Evolutionary conservation across 148 eudicot genomes (phyloP).

Genomic region (Diospyros kaki): DNA sequence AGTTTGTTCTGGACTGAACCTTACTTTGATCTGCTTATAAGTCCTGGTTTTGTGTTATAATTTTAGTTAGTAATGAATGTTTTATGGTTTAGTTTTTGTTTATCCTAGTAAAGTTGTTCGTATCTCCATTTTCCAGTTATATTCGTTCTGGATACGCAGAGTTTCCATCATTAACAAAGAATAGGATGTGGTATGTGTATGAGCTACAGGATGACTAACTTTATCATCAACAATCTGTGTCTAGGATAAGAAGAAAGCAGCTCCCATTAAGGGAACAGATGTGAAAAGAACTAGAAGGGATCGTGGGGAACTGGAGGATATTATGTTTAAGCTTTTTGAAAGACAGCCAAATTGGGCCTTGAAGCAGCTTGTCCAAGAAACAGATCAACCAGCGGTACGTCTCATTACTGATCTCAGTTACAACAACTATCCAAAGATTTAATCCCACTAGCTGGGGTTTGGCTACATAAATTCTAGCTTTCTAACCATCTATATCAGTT

Average conservation of each 20-base stretch:
- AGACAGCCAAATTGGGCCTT: constrained; percentile 93
- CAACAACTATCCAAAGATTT: too few relatives aligned
- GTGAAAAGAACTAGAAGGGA: constrained; percentile 98
- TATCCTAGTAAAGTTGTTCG: not conserved
- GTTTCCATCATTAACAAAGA: not conserved
- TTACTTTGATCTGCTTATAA: not conserved
- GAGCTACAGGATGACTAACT: not conserved
- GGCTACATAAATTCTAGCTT: too few relatives aligned
- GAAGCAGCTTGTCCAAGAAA: constrained; percentile 92
- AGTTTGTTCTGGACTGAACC: constrained; percentile 3
- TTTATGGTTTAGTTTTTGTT: not conserved
- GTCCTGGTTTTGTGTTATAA: not conserved
- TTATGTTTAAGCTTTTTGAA: constrained; percentile 95
- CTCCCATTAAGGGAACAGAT: constrained; percentile 77
- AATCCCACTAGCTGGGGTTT: too few relatives aligned
- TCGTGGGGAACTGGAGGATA: constrained; percentile 93
- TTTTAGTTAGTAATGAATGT: not conserved
- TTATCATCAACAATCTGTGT: not conserved
- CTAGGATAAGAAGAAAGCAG: constrained; percentile 83
- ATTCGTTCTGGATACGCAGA: not conserved
- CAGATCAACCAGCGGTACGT: constrained; percentile 97
- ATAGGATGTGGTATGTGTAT: not conserved
- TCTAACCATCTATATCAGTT: too few relatives aligned
- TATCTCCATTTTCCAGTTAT: not conserved
- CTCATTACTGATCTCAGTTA: not conserved